Base-by-base conservation (phyloP, 192 early-diverging fungal species). In the Entomortierella beljakovae region DNA sequence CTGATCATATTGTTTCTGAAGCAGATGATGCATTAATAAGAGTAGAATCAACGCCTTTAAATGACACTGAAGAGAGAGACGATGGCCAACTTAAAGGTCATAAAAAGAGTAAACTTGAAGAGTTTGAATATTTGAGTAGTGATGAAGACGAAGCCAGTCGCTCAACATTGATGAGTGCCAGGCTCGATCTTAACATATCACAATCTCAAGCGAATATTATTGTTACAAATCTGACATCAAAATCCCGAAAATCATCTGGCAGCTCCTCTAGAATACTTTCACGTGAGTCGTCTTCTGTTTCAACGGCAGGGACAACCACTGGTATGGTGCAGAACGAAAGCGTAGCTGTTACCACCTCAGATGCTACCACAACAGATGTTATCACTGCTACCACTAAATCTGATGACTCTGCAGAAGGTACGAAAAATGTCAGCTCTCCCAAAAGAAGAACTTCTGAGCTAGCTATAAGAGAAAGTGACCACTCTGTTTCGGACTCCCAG, bases 71-170 rank as follows among this genome's bases (percentile, higher is more conserved):
- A 11, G 46, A 54, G 38, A 57, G 43, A 23, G 33, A 0, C 13
- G 52, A 60, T 25, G 32, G 25, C 18, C 28, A 53, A 35, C 0
- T 6, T 13, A 49, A 50, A 6, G 33, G 8, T 8, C 50, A 5
- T 6, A 8, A 13, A 32, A 3, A 32, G 22, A 53, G 25, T 18
- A 38, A 6, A 13, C 26, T 26, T 20, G 16, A 10, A 46, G 31
- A 26, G 11, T 34, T 5, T n/a, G 61, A 64, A 34, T 57, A 51
- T 29, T 43, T 63, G 20, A 64, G 48, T 37, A 72, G 70, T 22
- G 70, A 72, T 23, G 61, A 58, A 0, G 70, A 72, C 13, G 62
- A 53, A 6, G 61, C 46, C 20, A 59, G 48, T 23, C 40, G 55
- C 49, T 59, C 62, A 22, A 57, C 31, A 7, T n/a, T n/a, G n/a